Base-by-base conservation (phyloP, 352 stramenopile species). In the Phytophthora constricta region DNA sequence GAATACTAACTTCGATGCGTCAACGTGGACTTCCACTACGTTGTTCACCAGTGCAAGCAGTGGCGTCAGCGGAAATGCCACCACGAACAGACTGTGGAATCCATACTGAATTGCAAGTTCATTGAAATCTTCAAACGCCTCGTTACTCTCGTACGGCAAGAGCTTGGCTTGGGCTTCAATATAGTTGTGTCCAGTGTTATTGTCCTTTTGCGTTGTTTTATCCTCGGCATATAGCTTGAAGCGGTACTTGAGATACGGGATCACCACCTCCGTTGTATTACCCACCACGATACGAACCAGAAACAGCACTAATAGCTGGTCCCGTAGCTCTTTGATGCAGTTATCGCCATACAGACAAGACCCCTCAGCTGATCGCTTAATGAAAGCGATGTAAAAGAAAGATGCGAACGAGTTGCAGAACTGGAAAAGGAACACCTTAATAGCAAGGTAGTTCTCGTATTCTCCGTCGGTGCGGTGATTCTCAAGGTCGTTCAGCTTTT, bases 391-490 rank as follows among this genome's bases (percentile, higher is more conserved):
- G 73, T 98, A 99, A 63, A 98, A 98, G 31, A 98, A 91, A 27
- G 90, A 97, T 34, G 92, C 91, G 67, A 98, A 98, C 69, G 96
- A 97, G 79, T 97, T 98, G 55, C 96, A 96, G 68, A 98, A 98
- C 68, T 97, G 86, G 74, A 99, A 99, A n/a, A 98, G 72, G 57
- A 99, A 98, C 3, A 98, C 96, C 77, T 99, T 99, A 72, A 97
- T 93, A 46, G 98, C 98, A 59, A 99, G 78, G 58, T 90, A 76
- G 64, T 97, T 96, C 37, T 94, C 80, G 73, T 94, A 96, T 56
- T 90, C 79, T n/a, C 72, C 77, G 28, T 95, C 84, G 3, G 90
- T 98, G 50, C 86, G 88, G 76, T 98, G 91, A 68, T 97, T 97
- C 72, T 98, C 92, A n/a, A 86, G 92, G 53, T 98, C 81, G 65